Evolutionary conservation across 805 yeast species (phyloP).

Genomic region (Komagataella pastoris): DNA sequence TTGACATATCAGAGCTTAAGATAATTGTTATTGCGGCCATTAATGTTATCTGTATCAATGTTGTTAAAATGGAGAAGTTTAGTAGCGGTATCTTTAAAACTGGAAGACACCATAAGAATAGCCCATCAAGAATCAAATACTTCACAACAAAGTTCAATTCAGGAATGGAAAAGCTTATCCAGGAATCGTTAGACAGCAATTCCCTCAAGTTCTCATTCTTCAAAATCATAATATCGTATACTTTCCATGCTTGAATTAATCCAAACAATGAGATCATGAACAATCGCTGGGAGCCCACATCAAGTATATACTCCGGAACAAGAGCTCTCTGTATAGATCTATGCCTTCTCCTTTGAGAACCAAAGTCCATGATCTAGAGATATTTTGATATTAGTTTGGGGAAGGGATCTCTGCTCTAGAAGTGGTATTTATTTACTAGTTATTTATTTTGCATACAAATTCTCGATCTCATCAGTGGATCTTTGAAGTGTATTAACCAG

Average conservation of each 20-base stretch:
- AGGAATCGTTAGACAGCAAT: conserved; percentile 8
- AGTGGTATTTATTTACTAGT: not conserved
- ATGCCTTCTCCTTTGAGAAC: conserved; percentile 5
- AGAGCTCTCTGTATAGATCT: conserved; percentile 16
- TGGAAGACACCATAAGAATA: conserved; percentile 60
- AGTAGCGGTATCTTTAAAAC: conserved; percentile 65
- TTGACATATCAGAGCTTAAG: conserved; percentile 34
- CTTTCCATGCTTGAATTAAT: conserved; percentile 75
- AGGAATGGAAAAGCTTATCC: conserved; percentile 26
- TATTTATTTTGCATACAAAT: not conserved
- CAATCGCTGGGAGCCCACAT: conserved; percentile 65
- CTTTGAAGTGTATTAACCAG: not conserved
- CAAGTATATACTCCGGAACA: conserved; percentile 55
- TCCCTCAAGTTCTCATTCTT: conserved; percentile 25
- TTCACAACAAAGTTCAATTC: conserved; percentile 52
- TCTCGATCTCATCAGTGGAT: not conserved
- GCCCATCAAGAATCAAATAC: conserved; percentile 61
- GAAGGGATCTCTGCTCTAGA: not conserved
- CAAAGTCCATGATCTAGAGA: not conserved
- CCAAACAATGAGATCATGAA: conserved; percentile 53
- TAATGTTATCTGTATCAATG: conserved; percentile 31
- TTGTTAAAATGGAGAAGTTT: conserved; percentile 44
- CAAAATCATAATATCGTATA: conserved; percentile 54
- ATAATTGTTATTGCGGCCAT: conserved; percentile 39
- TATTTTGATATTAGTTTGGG: not conserved